Evolutionary conservation across 805 yeast genomes (phyloP), one percentile per base, ranked within the genome.

Genomic region (Middelhovenomyces tepae): DNA sequence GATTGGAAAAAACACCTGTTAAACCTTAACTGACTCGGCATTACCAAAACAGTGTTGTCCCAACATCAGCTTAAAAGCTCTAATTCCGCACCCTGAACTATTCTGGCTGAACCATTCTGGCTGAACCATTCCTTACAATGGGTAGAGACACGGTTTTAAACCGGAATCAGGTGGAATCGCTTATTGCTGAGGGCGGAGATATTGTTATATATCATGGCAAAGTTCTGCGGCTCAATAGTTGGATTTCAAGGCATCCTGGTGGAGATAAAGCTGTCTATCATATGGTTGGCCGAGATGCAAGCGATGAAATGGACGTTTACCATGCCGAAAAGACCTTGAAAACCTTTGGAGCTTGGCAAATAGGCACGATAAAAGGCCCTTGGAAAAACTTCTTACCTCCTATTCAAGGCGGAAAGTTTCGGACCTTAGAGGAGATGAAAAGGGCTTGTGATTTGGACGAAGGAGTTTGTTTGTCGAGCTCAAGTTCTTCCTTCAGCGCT

Each of bases 361-460:
- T 85, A 9, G 95, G 95, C 1, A 51, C 47, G 8, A 73, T 84
- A 5, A 73, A 75, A 35, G 54, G 63, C 37, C 60, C 61, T 7
- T 85, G 95, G 95, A 63, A 62, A 34, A 80, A 82, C 55, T 57
- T 85, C 53, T 52, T 81, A 21, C 95, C 95, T 3, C 95, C 95
- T 1, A 82, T 85, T 42, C 94, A 84, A 57, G 94, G 94, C 9
- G 94, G 84, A 1, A 39, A 37, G 16, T 75, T 60, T 48, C 48
- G 61, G 14, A 45, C 53, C 1, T 34, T 53, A 11, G 57, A 53
- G 19, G 55, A 60, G 34, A 47, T 50, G 36, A 7, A 9, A 5
- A 20, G 20, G 8, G 29, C 7, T 16, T 26, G 20, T 5, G 46
- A 39, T 9, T 19, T 17, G 16, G 42, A 36, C 23, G 39, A 48